These are phyloP conservation scores for Ophiorrhiza pumila DNA, from an alignment of 257 asterid genomes.

Conservation along the genomic window DNA sequence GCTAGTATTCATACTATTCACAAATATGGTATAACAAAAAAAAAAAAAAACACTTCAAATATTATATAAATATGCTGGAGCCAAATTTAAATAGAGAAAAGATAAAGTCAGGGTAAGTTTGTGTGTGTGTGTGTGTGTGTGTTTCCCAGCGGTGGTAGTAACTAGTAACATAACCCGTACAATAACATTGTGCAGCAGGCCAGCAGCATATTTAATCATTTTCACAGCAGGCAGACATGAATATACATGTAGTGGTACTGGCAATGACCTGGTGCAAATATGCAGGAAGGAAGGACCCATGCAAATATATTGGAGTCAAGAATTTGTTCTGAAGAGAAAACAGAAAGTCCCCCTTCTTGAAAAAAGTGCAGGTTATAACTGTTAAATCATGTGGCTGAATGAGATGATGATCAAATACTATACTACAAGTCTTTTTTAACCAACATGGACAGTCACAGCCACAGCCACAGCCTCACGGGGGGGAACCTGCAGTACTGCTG, in stretches of 20 bases:
- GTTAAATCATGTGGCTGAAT: slow-evolving; percentile 8
- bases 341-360: neutral
- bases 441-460: slow-evolving; percentile 7
- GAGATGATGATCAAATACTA: neutral
- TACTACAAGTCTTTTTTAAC: neutral
- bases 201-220: neutral
- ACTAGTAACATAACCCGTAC: no score
- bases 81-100: no score
- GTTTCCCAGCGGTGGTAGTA: no score
- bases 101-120: no score
- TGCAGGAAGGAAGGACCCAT: slow-evolving; percentile 3
- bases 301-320: neutral
- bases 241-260: no score
- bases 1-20: neutral
- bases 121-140: no score
- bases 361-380: slow-evolving; percentile 2
- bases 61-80: no score
- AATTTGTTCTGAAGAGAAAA: neutral
- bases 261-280: neutral
- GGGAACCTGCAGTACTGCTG: neutral
- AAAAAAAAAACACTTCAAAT: no score
- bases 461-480: no score
- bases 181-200: no score
- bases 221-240: neutral
- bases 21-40: neutral